Percentiles rank a stretch among this genome's conserved stretches.
phyloP scores from a whole-genome alignment of 2,329 filamentous ascomycete genomes.

The Apiospora aurea region DNA sequence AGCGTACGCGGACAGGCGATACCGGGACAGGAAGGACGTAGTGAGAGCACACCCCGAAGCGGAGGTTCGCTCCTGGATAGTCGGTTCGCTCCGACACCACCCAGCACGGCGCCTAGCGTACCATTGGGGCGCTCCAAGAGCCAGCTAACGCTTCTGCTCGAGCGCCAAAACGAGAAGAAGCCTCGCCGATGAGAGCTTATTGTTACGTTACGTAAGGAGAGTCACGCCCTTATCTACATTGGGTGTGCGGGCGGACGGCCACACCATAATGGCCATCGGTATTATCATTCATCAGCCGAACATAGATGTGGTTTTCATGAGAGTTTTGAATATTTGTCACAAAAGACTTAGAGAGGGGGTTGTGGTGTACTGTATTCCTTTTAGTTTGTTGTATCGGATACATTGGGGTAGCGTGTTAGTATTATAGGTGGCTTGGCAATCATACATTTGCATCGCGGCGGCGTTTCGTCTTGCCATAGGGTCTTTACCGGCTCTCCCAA shows the following conservation, averaged over 20 bases:
- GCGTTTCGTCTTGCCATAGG: not conserved
- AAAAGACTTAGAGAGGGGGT: conserved; percentile 1
- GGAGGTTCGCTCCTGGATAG: conserved; percentile 44
- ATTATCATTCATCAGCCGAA: conserved; percentile 9
- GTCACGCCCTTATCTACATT: not conserved
- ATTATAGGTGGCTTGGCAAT: conserved; percentile 6
- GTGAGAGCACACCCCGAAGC: not conserved
- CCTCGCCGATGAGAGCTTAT: conserved; percentile 34
- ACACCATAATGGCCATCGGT: not conserved
- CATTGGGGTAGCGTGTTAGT: not conserved
- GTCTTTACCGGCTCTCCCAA: not conserved
- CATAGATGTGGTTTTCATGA: conserved; percentile 3
- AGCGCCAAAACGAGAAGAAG: conserved; percentile 47
- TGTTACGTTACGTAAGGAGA: conserved; percentile 8
- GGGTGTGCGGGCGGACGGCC: not conserved
- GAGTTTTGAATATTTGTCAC: not conserved
- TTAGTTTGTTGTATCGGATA: conserved; percentile 12
- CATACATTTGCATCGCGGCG: conserved; percentile 14
- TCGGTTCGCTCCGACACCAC: conserved; percentile 57
- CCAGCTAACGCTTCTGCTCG: conserved; percentile 64
- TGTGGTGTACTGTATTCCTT: not conserved
- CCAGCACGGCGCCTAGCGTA: conserved; percentile 51
- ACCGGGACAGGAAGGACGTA: conserved; percentile 12
- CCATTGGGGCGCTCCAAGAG: conserved; percentile 66
- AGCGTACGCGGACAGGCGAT: conserved; percentile 37